Evolutionary conservation across 2,329 filamentous ascomycete species (phyloP), one percentile per base, ranked within the genome.

Genomic region (Huntiella omanensis): DNA sequence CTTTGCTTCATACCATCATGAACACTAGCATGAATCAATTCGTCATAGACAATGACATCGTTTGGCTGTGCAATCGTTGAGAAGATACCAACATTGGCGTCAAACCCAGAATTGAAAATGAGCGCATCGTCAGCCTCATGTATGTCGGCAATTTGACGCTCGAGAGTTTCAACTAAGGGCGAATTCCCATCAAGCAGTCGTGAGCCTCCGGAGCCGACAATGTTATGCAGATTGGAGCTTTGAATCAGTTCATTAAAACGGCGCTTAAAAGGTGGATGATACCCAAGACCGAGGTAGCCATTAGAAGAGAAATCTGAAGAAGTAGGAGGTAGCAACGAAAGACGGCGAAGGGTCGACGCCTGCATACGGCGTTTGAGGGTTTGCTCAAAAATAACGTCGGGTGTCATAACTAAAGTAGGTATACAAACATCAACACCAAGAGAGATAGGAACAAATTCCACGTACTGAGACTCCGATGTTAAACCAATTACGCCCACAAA

Each of bases 281-380:
- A 58, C 1, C 83, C 77, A 4, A 87, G 78, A 42, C 86, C 85
- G 49, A 93, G 83, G 57, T 91, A 81, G 47, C 73, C 74, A 58
- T 86, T 80, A 56, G 83, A 87, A 16, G 79, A 78, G 55, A 92
- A 82, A 61, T 92, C 84, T 3, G 22, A 28, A 28, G 22, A 28
- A 28, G 22, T 28, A 28, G 22, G 22, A 10, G 22, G 22, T 28
- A 28, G 22, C 22, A 28, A 28, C 2, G 22, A 28, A 28, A 28
- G 22, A 28, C 22, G 22, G 22, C 22, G 22, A 28, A 28, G 6
- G 22, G 22, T 28, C 3, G 22, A 28, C 6, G 10, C 6, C 22
- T 28, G 22, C 3, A 28, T 10, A 28, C 22, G 22, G 22, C 22
- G 22, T 10, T 28, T 28, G 6, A 28, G 8, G 8, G 22, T 7